Conservation (phyloP, 345 rosid species). For the Eucalyptus paniculata region DNA sequence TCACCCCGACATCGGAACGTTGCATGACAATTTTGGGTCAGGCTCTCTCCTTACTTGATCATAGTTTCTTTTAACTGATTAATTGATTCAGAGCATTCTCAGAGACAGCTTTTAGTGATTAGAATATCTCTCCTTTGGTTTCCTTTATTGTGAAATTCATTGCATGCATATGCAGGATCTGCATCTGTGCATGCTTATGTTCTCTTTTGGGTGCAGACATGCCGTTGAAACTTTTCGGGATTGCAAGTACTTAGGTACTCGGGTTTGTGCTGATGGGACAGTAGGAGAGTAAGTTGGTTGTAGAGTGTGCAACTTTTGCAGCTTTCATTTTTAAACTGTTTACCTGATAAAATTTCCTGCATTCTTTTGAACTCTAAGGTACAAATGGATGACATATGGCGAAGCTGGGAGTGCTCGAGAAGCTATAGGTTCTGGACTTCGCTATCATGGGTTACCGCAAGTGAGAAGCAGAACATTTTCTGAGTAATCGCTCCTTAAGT, state of each 20-base stretch:
- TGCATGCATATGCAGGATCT: neutral
- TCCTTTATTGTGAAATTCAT: neutral
- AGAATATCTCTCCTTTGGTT: neutral
- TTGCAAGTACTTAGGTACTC: conserved; percentile 71
- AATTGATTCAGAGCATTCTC: neutral
- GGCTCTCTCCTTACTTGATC: neutral
- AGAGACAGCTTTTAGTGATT: neutral
- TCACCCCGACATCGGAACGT: conserved; percentile 69
- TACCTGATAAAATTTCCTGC: neutral
- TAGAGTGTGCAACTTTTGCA: neutral
- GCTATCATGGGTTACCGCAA: conserved; percentile 36
- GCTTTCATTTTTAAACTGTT: neutral
- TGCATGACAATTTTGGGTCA: conserved; percentile 75
- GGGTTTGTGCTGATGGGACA: conserved; percentile 52
- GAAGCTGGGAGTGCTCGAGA: conserved; percentile 62
- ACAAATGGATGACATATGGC: conserved; percentile 87
- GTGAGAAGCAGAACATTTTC: conserved; percentile 15
- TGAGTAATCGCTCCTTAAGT: neutral
- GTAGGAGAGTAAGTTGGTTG: conserved; percentile 65
- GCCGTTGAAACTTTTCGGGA: conserved; percentile 54
- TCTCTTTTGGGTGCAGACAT: conserved; percentile 15
- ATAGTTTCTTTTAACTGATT: neutral
- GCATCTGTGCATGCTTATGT: neutral
- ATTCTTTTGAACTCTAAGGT: conserved; percentile 23
- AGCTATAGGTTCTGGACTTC: conserved; percentile 83